Conservation (phyloP, 2,329 filamentous ascomycete genomes). For the Fusarium sp. region DNA sequence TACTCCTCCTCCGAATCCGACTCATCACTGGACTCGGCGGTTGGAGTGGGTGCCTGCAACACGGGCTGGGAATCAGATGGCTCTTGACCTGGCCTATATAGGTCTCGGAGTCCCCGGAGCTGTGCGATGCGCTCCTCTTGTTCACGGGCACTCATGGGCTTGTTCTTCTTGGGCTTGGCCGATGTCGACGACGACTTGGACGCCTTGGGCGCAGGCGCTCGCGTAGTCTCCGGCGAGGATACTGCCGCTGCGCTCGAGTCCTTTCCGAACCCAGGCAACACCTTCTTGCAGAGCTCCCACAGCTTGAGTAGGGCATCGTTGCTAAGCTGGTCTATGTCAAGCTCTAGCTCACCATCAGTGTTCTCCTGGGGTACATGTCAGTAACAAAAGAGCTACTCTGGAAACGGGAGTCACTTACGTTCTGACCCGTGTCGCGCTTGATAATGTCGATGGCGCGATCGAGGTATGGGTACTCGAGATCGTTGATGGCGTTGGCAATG, state of each 20-base stretch:
- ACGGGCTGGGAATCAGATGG: slow-evolving; percentile 43
- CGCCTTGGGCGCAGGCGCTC: slow-evolving; percentile 45
- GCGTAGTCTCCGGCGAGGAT: background rate
- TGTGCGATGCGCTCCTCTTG: slow-evolving; percentile 74
- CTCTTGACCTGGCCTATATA: slow-evolving; percentile 53
- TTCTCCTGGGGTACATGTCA: slow-evolving; percentile 60
- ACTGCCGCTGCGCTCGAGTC: slow-evolving; percentile 39
- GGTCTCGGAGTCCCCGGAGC: slow-evolving; percentile 65
- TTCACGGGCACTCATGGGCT: slow-evolving; percentile 79
- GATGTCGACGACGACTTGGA: slow-evolving; percentile 47
- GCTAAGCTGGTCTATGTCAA: slow-evolving; percentile 70
- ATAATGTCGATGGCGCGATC: slow-evolving; percentile 89
- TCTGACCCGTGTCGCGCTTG: slow-evolving; percentile 83
- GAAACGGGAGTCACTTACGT: slow-evolving; percentile 63
- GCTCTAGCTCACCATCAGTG: slow-evolving; percentile 68
- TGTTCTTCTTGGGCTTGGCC: slow-evolving; percentile 76
- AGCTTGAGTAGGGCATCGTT: slow-evolving; percentile 66
- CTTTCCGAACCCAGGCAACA: slow-evolving; percentile 55
- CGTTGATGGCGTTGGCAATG: slow-evolving; percentile 87
- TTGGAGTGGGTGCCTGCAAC: slow-evolving; percentile 44
- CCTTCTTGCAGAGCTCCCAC: slow-evolving; percentile 59
- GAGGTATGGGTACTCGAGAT: slow-evolving; percentile 82
- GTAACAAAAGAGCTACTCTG: background rate
- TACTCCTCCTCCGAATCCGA: slow-evolving; percentile 63
- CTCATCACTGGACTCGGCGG: slow-evolving; percentile 56